These are phyloP conservation scores for Spiraea crenata DNA, from an alignment of 331 rosid genomes.

Conservation along the genomic window DNA sequence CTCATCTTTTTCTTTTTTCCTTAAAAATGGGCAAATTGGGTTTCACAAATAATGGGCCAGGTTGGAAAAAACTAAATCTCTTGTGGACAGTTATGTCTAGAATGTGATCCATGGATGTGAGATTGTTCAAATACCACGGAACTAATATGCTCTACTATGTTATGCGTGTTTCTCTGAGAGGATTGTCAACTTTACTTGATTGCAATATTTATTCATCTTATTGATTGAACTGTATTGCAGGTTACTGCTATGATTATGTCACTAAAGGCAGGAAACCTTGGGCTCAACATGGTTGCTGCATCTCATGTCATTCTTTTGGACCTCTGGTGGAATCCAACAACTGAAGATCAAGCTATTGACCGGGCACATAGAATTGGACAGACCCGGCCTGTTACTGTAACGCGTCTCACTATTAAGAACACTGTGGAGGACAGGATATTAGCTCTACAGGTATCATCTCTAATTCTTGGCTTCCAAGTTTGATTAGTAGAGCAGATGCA, in stretches of 20 bases:
- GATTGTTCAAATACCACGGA: slow-evolving; percentile 9
- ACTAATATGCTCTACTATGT: slow-evolving; percentile 19
- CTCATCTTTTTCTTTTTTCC: background rate
- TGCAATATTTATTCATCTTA: too few species aligned
- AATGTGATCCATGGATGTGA: slow-evolving; percentile 8
- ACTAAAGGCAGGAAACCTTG: slow-evolving; percentile 95
- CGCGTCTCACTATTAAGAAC: slow-evolving; percentile 80
- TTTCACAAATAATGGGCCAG: slow-evolving; percentile 4
- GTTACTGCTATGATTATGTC: slow-evolving; percentile 95
- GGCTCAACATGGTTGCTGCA: slow-evolving; percentile 98
- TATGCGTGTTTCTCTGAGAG: background rate
- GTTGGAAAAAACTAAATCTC: background rate
- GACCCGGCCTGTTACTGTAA: slow-evolving; percentile 96
- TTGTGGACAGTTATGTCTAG: background rate
- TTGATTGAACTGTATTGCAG: too few species aligned
- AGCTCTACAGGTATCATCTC: slow-evolving; percentile 81
- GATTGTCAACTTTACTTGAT: slow-evolving; percentile 7
- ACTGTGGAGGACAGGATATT: slow-evolving; percentile 96
- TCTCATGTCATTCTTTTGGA: slow-evolving; percentile 94
- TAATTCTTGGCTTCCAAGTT: background rate
- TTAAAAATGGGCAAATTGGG: slow-evolving; percentile 8
- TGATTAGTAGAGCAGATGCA: slow-evolving; percentile 1
- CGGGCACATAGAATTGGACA: slow-evolving; percentile 99
- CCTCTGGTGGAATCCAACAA: slow-evolving; percentile 99
- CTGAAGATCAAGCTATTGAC: slow-evolving; percentile 98